These are phyloP conservation scores for Epichloe amarillans DNA, from an alignment of 2,329 filamentous ascomycete genomes.

Conservation along the genomic window DNA sequence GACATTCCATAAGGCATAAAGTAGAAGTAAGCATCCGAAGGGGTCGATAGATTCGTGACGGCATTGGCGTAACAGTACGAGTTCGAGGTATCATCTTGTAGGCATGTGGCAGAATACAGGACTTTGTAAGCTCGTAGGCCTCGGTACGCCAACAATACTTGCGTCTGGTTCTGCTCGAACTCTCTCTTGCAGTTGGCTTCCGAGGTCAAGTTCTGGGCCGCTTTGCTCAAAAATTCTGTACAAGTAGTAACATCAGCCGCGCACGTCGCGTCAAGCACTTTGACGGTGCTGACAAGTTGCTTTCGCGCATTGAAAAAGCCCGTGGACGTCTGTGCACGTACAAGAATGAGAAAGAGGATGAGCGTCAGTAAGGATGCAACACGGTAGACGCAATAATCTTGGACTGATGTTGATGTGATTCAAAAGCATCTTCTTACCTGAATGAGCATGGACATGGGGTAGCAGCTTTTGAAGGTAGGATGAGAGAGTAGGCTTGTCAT, in stretches of 20 bases:
- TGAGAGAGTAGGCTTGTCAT: conserved; percentile 54
- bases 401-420: neutral
- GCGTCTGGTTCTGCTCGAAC: conserved; percentile 49
- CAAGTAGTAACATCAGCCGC: conserved; percentile 53
- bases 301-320: conserved; percentile 71
- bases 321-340: conserved; percentile 52
- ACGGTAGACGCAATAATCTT: neutral
- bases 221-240: conserved; percentile 44
- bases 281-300: conserved; percentile 58
- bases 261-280: conserved; percentile 69
- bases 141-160: conserved; percentile 61
- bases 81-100: conserved; percentile 50
- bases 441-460: conserved; percentile 74
- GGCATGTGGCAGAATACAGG: conserved; percentile 69
- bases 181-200: conserved; percentile 58
- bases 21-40: conserved; percentile 69
- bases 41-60: conserved; percentile 58
- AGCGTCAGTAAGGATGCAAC: neutral
- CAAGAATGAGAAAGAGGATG: neutral
- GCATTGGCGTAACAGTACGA: conserved; percentile 77
- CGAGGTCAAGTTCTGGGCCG: conserved; percentile 52
- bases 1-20: conserved; percentile 67
- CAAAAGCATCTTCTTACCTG: conserved; percentile 36
- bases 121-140: conserved; percentile 66
- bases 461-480: conserved; percentile 56